These are phyloP conservation scores for Solanum appendiculatum DNA, from an alignment of 257 asterid genomes.

Conservation along the genomic window DNA sequence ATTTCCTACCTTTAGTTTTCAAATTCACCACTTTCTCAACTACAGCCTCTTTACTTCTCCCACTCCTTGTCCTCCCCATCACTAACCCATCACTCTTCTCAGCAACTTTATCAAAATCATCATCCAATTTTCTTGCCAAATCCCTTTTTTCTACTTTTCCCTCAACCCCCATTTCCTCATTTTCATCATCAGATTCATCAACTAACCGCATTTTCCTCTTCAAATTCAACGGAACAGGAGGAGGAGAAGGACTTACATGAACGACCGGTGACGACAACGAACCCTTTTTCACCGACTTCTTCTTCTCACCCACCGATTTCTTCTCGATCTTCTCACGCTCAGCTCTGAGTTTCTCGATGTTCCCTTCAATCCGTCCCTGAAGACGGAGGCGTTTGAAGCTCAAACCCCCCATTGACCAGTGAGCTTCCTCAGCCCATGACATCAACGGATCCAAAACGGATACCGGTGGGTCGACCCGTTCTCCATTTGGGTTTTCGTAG, in stretches of 20 bases:
- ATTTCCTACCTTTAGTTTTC: slow-evolving; percentile 3
- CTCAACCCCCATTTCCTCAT: background rate
- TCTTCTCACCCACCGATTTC: slow-evolving; percentile 2
- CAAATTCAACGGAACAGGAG: slow-evolving; percentile 57
- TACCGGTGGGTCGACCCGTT: slow-evolving; percentile 67
- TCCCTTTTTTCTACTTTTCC: slow-evolving; percentile 19
- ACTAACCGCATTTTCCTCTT: slow-evolving; percentile 55
- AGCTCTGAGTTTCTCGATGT: slow-evolving; percentile 46
- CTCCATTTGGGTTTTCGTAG: slow-evolving; percentile 52
- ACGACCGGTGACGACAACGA: background rate
- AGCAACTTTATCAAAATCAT: slow-evolving; percentile 79
- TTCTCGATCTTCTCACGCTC: slow-evolving; percentile 33
- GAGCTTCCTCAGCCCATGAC: slow-evolving; percentile 84
- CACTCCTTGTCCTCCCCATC: slow-evolving; percentile 17
- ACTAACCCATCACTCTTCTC: slow-evolving; percentile 15
- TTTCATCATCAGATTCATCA: slow-evolving; percentile 31
- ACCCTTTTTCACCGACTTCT: background rate
- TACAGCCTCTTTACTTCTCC: background rate
- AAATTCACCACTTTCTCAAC: background rate
- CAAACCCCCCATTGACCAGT: slow-evolving; percentile 97
- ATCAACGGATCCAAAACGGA: slow-evolving; percentile 60
- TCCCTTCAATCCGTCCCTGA: slow-evolving; percentile 93
- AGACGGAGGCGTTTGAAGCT: slow-evolving; percentile 70
- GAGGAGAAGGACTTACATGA: slow-evolving; percentile 36
- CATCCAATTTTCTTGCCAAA: slow-evolving; percentile 60